These are phyloP conservation scores for Porcisia deanei DNA, from an alignment of 208 protist species.

Conservation along the genomic window DNA sequence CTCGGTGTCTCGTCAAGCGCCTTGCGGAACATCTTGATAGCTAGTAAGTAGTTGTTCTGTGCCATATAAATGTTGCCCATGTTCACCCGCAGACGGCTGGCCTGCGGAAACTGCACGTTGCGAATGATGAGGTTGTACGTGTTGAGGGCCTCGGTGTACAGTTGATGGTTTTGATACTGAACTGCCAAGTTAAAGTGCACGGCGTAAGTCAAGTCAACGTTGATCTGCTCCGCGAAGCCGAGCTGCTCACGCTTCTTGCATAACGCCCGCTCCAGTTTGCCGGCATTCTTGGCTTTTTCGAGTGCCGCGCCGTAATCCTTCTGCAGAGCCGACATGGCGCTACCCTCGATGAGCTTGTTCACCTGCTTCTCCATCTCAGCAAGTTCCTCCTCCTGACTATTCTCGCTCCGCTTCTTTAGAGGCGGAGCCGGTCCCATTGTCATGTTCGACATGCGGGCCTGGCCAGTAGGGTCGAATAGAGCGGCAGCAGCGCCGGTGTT, in stretches of 20 bases:
- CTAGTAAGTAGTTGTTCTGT: slow-evolving; percentile 95
- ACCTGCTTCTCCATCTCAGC: slow-evolving; percentile 94
- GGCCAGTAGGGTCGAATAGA: slow-evolving; percentile 84
- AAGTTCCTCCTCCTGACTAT: slow-evolving; percentile 92
- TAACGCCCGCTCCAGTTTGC: slow-evolving; percentile 91
- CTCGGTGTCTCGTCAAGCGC: slow-evolving; percentile 94
- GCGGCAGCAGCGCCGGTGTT: slow-evolving; percentile 29
- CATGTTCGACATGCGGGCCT: slow-evolving; percentile 65
- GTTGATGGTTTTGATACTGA: slow-evolving; percentile 95
- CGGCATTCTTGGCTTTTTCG: slow-evolving; percentile 96
- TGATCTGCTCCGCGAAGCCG: slow-evolving; percentile 91
- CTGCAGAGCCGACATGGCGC: slow-evolving; percentile 86
- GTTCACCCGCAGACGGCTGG: slow-evolving; percentile 95
- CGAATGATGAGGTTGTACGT: slow-evolving; percentile 95
- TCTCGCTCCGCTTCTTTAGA: slow-evolving; percentile 91
- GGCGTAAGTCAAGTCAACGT: slow-evolving; percentile 96
- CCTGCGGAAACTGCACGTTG: slow-evolving; percentile 95
- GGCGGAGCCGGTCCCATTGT: slow-evolving; percentile 84
- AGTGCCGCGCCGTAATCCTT: slow-evolving; percentile 89
- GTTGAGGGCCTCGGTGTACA: slow-evolving; percentile 96
- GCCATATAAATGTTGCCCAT: slow-evolving; percentile 98
- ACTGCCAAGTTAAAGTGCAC: slow-evolving; percentile 97
- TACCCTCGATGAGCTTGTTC: slow-evolving; percentile 94
- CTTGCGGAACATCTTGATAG: slow-evolving; percentile 98
- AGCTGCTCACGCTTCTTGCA: slow-evolving; percentile 92